These are phyloP conservation scores for Apiotrichum domesticum DNA, from an alignment of 1,284 basidiomycete genomes.

Conservation along the genomic window DNA sequence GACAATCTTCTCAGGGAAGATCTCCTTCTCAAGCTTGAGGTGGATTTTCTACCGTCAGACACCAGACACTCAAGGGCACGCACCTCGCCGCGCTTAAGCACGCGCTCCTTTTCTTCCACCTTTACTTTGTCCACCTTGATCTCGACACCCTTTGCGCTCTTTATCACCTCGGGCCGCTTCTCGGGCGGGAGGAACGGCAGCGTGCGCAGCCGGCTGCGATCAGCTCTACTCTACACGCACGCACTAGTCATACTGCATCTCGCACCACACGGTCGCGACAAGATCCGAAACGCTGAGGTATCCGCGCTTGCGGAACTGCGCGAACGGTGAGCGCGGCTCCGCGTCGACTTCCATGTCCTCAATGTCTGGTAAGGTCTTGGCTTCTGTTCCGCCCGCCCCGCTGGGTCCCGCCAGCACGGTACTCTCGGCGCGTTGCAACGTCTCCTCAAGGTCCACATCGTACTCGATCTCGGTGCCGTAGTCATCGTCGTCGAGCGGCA, in stretches of 20 bases:
- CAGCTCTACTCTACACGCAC: not conserved
- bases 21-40: slow-evolving; percentile 67
- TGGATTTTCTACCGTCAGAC: slow-evolving; percentile 55
- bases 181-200: slow-evolving; percentile 54
- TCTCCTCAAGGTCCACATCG: slow-evolving; percentile 26
- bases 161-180: slow-evolving; percentile 58
- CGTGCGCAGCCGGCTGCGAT: slow-evolving; percentile 37
- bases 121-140: slow-evolving; percentile 59
- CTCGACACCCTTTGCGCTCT: slow-evolving; percentile 58
- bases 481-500: slow-evolving; percentile 17
- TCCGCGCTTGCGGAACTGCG: slow-evolving; percentile 34
- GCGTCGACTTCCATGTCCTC: slow-evolving; percentile 14
- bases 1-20: slow-evolving; percentile 57
- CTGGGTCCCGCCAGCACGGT: not conserved
- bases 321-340: slow-evolving; percentile 22
- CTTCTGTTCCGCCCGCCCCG: slow-evolving; percentile 8
- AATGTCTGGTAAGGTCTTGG: slow-evolving; percentile 13
- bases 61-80: slow-evolving; percentile 15
- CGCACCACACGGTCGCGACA: slow-evolving; percentile 52
- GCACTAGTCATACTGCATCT: slow-evolving; percentile 47
- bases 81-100: slow-evolving; percentile 59
- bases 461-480: slow-evolving; percentile 27
- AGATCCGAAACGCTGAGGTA: slow-evolving; percentile 51
- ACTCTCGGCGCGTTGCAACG: slow-evolving; percentile 20
- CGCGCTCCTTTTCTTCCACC: slow-evolving; percentile 58